Percentiles rank a stretch among this genome's conserved stretches.
Evolutionary conservation across 768 basidiomycete genomes (phyloP).

Genomic region (Agrocybe chaxingu): DNA sequence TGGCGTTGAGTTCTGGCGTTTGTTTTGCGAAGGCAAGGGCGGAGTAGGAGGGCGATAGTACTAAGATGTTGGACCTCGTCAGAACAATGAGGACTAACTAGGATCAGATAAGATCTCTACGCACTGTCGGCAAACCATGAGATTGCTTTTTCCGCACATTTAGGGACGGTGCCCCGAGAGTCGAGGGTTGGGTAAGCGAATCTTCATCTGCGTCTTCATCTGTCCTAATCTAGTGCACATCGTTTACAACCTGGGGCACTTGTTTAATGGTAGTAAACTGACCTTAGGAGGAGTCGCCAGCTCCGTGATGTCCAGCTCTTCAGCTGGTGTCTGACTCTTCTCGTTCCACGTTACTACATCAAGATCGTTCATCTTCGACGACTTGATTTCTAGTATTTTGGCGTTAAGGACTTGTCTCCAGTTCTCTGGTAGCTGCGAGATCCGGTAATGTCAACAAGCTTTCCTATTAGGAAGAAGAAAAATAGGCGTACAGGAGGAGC

Average conservation of each 20-base stretch:
- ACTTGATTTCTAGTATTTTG: conserved; percentile 4
- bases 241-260: background rate
- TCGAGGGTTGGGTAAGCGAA: background rate
- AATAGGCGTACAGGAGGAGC: background rate
- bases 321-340: background rate
- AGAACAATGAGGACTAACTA: no score
- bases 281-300: background rate
- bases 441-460: background rate
- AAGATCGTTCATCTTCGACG: conserved; percentile 1
- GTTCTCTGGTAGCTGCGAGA: conserved; percentile 28
- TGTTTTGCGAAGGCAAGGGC: conserved; percentile 40
- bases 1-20: conserved; percentile 15
- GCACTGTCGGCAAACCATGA: background rate
- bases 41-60: conserved; percentile 60
- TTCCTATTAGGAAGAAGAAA: background rate
- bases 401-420: conserved; percentile 28
- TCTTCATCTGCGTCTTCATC: background rate
- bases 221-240: background rate
- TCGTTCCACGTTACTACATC: background rate
- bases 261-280: background rate
- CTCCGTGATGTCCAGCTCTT: background rate
- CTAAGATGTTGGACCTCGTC: conserved; percentile 20
- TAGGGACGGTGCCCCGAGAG: background rate
- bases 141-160: background rate
- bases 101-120: background rate